Conservation (phyloP, 306 rosid species). For the Heteromeles arbutifolia region DNA sequence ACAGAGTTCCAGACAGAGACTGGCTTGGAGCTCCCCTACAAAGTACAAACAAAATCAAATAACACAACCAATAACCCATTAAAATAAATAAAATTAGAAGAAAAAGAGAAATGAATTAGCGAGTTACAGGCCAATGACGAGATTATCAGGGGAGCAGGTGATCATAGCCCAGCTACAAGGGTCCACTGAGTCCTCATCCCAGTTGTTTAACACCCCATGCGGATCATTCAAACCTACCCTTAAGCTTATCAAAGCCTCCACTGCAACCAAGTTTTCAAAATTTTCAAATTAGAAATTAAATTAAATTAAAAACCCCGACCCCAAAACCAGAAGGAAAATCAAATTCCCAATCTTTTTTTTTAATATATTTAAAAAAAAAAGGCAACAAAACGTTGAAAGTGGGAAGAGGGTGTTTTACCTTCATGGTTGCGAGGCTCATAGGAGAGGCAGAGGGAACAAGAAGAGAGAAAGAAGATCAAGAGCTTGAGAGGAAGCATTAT, state of each 20-base stretch:
- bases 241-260: conserved; percentile 68
- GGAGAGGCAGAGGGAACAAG: conserved; percentile 30
- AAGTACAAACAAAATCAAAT: neutral
- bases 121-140: conserved; percentile 76
- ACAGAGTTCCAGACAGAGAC: conserved; percentile 77
- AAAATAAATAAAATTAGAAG: neutral
- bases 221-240: conserved; percentile 56
- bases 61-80: neutral
- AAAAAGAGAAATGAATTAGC: too few species aligned
- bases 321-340: neutral
- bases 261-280: conserved; percentile 26
- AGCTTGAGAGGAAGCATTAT: conserved; percentile 33
- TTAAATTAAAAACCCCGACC: neutral
- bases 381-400: neutral
- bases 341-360: neutral
- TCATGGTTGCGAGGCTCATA: conserved; percentile 90
- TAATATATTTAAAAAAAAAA: too few species aligned
- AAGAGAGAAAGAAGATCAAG: conserved; percentile 10
- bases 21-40: conserved; percentile 94
- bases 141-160: conserved; percentile 71
- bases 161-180: conserved; percentile 97
- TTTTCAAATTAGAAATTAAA: too few species aligned
- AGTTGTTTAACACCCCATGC: conserved; percentile 65
- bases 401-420: conserved; percentile 30
- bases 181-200: conserved; percentile 93